phyloP scores from a whole-genome alignment of 805 yeast species.

The Hanseniaspora guilliermondii region DNA sequence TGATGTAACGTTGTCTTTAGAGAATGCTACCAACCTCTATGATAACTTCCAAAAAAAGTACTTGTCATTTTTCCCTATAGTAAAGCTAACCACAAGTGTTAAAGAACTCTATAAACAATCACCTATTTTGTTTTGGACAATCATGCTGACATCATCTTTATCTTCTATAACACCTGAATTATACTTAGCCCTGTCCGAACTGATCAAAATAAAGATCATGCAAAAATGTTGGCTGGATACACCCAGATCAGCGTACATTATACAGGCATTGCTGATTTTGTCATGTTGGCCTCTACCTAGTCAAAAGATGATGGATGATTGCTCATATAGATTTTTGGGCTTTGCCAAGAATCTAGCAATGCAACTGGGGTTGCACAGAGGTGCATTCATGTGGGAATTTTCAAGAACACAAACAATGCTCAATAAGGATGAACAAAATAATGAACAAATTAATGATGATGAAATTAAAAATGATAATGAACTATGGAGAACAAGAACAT shows the following conservation, averaged over 20 bases:
- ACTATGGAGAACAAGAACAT: slow-evolving; percentile 84
- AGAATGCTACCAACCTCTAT: slow-evolving; percentile 63
- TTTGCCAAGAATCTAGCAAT: slow-evolving; percentile 72
- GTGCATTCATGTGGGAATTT: slow-evolving; percentile 81
- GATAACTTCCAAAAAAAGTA: slow-evolving; percentile 51
- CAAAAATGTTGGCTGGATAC: slow-evolving; percentile 90
- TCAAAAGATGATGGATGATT: slow-evolving; percentile 81
- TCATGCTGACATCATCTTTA: slow-evolving; percentile 70
- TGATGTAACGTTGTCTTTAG: slow-evolving; percentile 52
- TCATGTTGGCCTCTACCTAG: slow-evolving; percentile 90
- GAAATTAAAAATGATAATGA: slow-evolving; percentile 30
- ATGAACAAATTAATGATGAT: background rate
- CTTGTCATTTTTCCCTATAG: slow-evolving; percentile 68
- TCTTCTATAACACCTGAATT: slow-evolving; percentile 80
- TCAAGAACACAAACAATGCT: slow-evolving; percentile 78
- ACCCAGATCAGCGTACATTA: slow-evolving; percentile 85
- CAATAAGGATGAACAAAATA: slow-evolving; percentile 29
- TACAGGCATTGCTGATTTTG: slow-evolving; percentile 75
- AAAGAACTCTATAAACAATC: slow-evolving; percentile 69
- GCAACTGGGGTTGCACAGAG: slow-evolving; percentile 83
- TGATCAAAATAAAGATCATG: slow-evolving; percentile 75
- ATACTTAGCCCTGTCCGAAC: slow-evolving; percentile 60
- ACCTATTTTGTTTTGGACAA: slow-evolving; percentile 80
- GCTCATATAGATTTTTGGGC: slow-evolving; percentile 78
- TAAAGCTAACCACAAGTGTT: slow-evolving; percentile 43